phyloP scores from a whole-genome alignment of 2,329 filamentous ascomycete species.

The Sclerotinia nivalis region DNA sequence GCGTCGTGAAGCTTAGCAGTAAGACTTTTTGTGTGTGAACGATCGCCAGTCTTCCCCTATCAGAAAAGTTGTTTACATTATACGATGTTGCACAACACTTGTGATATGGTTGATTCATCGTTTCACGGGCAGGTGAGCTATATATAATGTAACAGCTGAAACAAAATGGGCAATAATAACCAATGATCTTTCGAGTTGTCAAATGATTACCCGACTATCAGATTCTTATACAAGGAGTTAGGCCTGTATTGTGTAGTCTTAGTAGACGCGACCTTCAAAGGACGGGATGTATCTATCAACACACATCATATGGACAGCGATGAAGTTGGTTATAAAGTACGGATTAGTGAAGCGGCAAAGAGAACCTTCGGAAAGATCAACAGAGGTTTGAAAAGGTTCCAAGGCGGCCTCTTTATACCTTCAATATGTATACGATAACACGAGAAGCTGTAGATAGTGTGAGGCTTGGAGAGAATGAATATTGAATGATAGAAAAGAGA shows the following conservation, averaged over 20 bases:
- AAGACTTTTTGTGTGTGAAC: neutral
- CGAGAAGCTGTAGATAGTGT: neutral
- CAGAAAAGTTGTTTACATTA: conserved; percentile 2
- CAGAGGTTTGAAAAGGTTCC: neutral
- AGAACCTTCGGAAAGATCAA: neutral
- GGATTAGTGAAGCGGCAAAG: neutral
- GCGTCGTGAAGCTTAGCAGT: neutral
- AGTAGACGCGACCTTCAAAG: neutral
- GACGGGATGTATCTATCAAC: neutral
- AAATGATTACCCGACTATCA: neutral
- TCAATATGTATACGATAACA: neutral
- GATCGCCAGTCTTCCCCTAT: neutral
- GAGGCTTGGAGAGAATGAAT: neutral
- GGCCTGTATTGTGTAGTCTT: neutral
- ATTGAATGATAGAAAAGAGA: neutral
- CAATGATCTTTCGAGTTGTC: conserved; percentile 9
- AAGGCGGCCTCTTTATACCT: neutral
- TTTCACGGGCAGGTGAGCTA: conserved; percentile 10
- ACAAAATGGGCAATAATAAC: neutral
- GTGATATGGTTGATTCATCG: conserved; percentile 13
- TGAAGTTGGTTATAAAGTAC: neutral
- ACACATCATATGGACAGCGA: neutral
- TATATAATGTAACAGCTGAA: conserved; percentile 9
- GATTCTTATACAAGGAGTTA: neutral
- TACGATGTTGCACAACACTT: neutral